Evolutionary conservation across 139 green algal genomes (phyloP).

Genomic region (Zygnema cylindricum): DNA sequence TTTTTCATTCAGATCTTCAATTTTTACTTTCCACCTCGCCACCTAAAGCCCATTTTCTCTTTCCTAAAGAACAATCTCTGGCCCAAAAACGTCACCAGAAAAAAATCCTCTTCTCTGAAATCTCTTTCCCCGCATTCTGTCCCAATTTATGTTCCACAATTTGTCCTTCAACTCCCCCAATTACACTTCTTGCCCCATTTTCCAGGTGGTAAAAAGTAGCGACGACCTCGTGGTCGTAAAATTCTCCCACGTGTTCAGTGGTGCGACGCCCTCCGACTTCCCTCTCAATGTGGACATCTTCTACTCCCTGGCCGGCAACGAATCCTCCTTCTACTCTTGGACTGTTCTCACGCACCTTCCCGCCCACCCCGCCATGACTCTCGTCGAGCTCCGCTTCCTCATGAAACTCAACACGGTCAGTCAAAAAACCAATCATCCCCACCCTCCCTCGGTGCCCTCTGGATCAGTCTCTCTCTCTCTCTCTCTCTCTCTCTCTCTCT

Average conservation of each 20-base stretch:
- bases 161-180: not conserved
- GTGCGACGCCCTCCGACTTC: not conserved
- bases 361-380: not conserved
- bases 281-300: slow-evolving; percentile 2
- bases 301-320: slow-evolving; percentile 6
- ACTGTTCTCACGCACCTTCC: not conserved
- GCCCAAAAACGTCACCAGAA: too few relatives aligned
- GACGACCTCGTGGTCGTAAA: not conserved
- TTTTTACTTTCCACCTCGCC: too few relatives aligned
- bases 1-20: too few relatives aligned
- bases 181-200: not conserved
- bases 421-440: too few relatives aligned
- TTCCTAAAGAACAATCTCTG: too few relatives aligned
- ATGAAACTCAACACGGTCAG: slow-evolving; percentile 8
- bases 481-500: too few relatives aligned
- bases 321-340: slow-evolving; percentile 41
- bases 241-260: not conserved
- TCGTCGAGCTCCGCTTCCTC: slow-evolving; percentile 33
- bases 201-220: slow-evolving; percentile 10
- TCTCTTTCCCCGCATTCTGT: not conserved
- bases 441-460: too few relatives aligned
- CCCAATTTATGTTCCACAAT: not conserved
- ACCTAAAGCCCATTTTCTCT: too few relatives aligned
- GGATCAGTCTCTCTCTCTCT: too few relatives aligned
- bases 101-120: not conserved